Base-by-base conservation (phyloP, 495 filamentous ascomycete genomes). In the Aspergillus bridgeri region DNA sequence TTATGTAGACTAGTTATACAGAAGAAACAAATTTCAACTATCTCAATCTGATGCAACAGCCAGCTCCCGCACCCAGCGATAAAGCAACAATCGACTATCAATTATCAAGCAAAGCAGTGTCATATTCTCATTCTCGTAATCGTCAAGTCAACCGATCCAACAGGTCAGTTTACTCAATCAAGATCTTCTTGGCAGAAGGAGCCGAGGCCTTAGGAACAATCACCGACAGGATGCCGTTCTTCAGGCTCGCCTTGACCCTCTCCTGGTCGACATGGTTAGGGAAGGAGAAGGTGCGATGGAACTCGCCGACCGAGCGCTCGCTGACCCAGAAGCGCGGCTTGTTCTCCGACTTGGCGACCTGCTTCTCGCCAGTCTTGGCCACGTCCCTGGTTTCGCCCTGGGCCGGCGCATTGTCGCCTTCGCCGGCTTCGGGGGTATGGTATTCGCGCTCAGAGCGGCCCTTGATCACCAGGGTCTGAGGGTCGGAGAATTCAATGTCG, bases 211-310 rank as follows among this genome's bases (percentile, higher is more conserved):
- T 98, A 43, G 92, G 93, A n/a, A 96, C 86, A 3, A 85, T 62
- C 50, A 96, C 71, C 54, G 70, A 85, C 54, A 96, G 78, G 63
- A 96, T 83, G 27, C 91, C 91, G 65, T 94, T 84, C 76, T 89
- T 88, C 65, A 94, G 70, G 53, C 69, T 82, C 43, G 93, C 93
- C 69, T 79, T 86, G 63, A 96, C 92, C 11, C 61, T 71, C 45
- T 97, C 89, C 64, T 90, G 86, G 70, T 96, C 86, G 51, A 96
- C 83, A 29, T 82, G 80, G 21, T 65, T 69, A 0, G 92, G 87
- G 83, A 98, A 96, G 61, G 68, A 81, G 81, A 98, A 96, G 56
- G 76, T 79, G 64, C 92, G 86, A 52, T 83, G 79, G 83, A 97
- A 98, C 60, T 89, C 81, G 66, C 92, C 93, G 51, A 91, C 73